Evolutionary conservation across 164 flowering plant genomes (phyloP).

Genomic region (Chimonanthus salicifolius): DNA sequence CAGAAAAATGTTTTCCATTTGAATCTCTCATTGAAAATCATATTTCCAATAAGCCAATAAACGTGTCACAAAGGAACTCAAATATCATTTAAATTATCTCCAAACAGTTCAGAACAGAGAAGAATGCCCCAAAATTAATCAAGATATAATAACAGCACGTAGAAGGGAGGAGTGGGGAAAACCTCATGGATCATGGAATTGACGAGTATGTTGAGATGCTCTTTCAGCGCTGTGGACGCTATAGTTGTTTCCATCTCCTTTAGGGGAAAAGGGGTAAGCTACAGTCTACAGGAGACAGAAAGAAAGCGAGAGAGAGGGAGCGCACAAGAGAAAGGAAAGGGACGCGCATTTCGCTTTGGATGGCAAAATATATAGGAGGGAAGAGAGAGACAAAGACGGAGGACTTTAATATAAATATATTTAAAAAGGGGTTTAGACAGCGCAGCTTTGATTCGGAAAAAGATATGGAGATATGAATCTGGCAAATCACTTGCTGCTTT

Average conservation of each 20-base stretch:
- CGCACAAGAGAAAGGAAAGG: no score
- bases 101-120: background rate
- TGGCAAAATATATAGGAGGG: no score
- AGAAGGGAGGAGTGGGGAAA: background rate
- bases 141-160: no score
- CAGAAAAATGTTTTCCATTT: background rate
- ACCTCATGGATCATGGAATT: constrained; percentile 13
- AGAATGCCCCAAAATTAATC: background rate
- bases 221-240: constrained; percentile 9
- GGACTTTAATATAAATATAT: no score
- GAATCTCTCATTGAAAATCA: background rate
- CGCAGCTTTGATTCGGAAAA: background rate
- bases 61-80: background rate
- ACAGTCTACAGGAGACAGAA: background rate
- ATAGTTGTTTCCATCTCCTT: background rate
- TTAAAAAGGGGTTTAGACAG: background rate
- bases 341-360: no score
- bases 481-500: background rate
- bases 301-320: background rate
- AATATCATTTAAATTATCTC: background rate
- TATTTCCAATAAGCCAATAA: no score
- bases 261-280: background rate
- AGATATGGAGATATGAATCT: background rate
- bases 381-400: background rate
- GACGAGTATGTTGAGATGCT: constrained; percentile 9